Base-by-base conservation (phyloP, 116 monocot species). In the Thalassia testudinum region DNA sequence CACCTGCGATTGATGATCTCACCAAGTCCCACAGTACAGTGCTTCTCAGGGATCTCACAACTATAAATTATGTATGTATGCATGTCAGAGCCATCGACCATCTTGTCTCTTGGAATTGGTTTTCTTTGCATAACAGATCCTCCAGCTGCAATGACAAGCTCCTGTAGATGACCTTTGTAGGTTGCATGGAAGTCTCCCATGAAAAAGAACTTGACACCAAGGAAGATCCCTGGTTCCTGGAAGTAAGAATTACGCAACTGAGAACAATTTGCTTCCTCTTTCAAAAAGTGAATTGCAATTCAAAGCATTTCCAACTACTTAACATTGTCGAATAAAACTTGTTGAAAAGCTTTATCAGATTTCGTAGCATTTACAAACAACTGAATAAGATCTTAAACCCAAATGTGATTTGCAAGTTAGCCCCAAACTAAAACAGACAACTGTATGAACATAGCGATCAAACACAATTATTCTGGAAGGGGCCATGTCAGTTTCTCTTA, bases 121-220 rank as follows among this genome's bases (percentile, higher is more conserved):
- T 82, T 84, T 57, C 88, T 73, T 13, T 84, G 81, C 24, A 95
- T 28, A 64, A 95, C 63, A 26, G 61, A 65, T 12, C 85, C 95
- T 23, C 82, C 85, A 27, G 74, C 88, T 29, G 76, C 74, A 53
- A 24, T 70, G 43, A 85, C 68, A 47, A 95, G 81, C 37, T 85
- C 95, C 42, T 79, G 81, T 15, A 95, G 59, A 56, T 78, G 85
- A 25, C 95, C 76, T 48, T 74, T 88, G 57, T 85, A 85, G 17
- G 75, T 63, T 24, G 68, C 24, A 2, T 64, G 37, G 65, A 85
- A 85, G 13, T 77, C 76, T 54, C 81, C 95, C 48, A 17, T 59
- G 49, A 95, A 79, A 71, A 79, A 85, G 68, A 95, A 95, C 26
- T 61, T 43, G 21, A 81, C 53, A 1, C 72, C 61, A 28, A 26